A percentile compares a stretch with the other conserved stretches of the same genome.
phyloP scores from a whole-genome alignment of 2,329 filamentous ascomycete genomes.

The Apiospora hydei region DNA sequence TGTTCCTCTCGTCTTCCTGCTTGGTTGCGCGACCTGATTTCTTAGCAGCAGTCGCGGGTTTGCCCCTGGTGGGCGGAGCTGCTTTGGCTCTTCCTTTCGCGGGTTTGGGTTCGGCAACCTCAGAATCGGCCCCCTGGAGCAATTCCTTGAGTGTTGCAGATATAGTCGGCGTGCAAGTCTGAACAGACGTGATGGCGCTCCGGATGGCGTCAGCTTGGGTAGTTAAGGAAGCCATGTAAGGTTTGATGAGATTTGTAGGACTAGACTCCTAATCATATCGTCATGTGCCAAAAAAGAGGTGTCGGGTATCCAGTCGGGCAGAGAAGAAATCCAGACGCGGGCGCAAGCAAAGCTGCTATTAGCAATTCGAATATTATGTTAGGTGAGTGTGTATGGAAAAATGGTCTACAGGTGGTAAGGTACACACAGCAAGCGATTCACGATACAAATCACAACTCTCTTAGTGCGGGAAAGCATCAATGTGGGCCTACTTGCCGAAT shows the following conservation, averaged over 20 bases:
- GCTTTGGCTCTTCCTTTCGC: slow-evolving; percentile 40
- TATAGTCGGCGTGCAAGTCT: slow-evolving; percentile 60
- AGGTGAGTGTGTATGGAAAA: background rate
- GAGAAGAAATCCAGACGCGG: background rate
- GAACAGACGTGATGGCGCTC: slow-evolving; percentile 57
- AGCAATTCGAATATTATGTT: slow-evolving; percentile 11
- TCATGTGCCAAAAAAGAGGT: slow-evolving; percentile 33
- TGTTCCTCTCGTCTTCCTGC: slow-evolving; percentile 40
- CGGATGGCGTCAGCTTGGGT: slow-evolving; percentile 59
- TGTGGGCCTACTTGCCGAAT: background rate
- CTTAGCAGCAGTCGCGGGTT: background rate
- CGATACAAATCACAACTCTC: slow-evolving; percentile 3
- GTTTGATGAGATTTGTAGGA: slow-evolving; percentile 31
- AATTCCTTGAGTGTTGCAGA: slow-evolving; percentile 57
- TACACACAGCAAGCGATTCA: background rate
- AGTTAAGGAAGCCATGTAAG: slow-evolving; percentile 52
- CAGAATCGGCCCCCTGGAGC: slow-evolving; percentile 42
- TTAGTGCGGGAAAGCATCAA: background rate
- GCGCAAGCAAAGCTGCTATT: slow-evolving; percentile 3
- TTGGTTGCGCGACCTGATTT: slow-evolving; percentile 31
- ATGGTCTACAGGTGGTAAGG: background rate
- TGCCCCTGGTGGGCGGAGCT: background rate
- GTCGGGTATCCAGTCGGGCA: slow-evolving; percentile 39
- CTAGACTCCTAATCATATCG: slow-evolving; percentile 39
- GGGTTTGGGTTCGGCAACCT: slow-evolving; percentile 40